Evolutionary conservation across 805 yeast species (phyloP), one percentile per base, ranked within the genome.

Genomic region (Wickerhamomyces chambardii): DNA sequence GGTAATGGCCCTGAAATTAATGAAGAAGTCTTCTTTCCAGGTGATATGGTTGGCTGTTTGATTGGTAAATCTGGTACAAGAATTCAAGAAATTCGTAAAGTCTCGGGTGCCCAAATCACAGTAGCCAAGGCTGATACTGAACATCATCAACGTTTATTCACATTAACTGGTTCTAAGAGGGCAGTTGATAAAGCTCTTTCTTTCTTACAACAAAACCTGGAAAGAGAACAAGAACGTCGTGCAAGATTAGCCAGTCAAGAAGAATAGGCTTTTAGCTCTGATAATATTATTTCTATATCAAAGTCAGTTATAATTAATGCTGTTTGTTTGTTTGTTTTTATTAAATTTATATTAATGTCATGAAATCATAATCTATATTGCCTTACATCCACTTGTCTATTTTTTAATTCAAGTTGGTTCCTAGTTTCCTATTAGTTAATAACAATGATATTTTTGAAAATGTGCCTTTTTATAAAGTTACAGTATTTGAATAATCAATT

Each of bases 51-150:
- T 31, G 96, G 96, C 30, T 90, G 95, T 34, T 66, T 87, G 36
- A 84, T 87, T 47, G 96, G 96, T 40, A 80, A 81, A 46, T 77
- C 79, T 44, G 95, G 95, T 28, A 64, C 84, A 21, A 73, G 94
- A 59, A 85, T 87, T 45, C 92, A 83, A 56, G 94, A 87, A 41
- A 80, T 87, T 34, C 72, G 95, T 47, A 75, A 81, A 47, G 69
- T 69, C 26, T 73, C 87, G 33, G 89, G 87, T 29, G 87, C 95
- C 28, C 72, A 76, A 29, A 84, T 87, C 52, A 74, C 78, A 5
- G 84, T 87, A 44, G 76, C 82, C 28, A 76, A 80, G 37, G 84
- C 78, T 47, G 75, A 75, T 36, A 75, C 74, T 46, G 78, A 73
- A 28, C 63, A 73, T 31, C 71, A 72, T 17, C 80, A 78, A 48